Evolutionary conservation across 805 yeast genomes (phyloP).

Genomic region (Kuraishia floccosa): DNA sequence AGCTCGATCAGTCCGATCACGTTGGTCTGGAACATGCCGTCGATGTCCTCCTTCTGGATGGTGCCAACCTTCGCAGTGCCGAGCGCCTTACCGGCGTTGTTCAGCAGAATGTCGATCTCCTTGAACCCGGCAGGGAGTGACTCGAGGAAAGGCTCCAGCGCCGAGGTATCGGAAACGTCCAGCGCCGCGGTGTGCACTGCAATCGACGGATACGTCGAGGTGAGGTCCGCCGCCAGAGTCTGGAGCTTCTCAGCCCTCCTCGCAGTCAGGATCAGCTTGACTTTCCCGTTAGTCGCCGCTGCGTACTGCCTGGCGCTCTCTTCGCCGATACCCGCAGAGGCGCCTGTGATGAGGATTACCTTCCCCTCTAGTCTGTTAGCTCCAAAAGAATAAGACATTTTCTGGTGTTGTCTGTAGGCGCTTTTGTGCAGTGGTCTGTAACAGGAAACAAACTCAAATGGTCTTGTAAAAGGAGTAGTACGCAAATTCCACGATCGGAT

Average conservation of each 20-base stretch:
- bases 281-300: conserved; percentile 53
- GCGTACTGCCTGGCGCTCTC: conserved; percentile 36
- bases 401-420: too few species aligned
- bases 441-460: too few species aligned
- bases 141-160: conserved; percentile 38
- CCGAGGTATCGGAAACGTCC: conserved; percentile 45
- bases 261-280: conserved; percentile 67
- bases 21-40: conserved; percentile 32
- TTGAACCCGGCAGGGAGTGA: conserved; percentile 44
- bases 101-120: conserved; percentile 47
- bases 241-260: conserved; percentile 59
- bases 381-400: too few species aligned
- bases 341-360: conserved; percentile 25
- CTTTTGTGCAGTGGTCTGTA: too few species aligned
- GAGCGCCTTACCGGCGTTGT: conserved; percentile 44
- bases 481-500: too few species aligned
- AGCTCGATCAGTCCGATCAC: conserved; percentile 33
- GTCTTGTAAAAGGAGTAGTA: too few species aligned
- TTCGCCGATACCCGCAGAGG: conserved; percentile 37
- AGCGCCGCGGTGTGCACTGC: conserved; percentile 33
- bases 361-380: conserved; percentile 7
- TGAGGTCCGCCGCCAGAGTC: conserved; percentile 34
- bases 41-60: conserved; percentile 24
- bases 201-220: conserved; percentile 31
- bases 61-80: conserved; percentile 32